Percentiles rank a stretch among this genome's conserved stretches.
Evolutionary conservation across 139 green algal species (phyloP).

Genomic region (Gonium pectorale): DNA sequence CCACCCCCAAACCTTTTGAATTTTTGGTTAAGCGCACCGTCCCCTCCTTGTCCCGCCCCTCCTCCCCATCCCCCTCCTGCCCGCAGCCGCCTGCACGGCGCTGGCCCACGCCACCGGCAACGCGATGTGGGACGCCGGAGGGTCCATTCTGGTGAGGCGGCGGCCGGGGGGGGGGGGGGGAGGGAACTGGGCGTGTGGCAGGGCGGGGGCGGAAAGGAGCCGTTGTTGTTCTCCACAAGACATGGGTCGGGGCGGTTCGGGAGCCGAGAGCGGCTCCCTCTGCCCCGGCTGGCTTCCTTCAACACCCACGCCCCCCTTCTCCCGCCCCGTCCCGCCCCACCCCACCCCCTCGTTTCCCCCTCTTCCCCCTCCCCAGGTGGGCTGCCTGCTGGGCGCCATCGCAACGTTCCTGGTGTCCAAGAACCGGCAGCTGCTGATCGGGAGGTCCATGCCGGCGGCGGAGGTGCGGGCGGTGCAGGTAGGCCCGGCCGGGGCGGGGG

Average conservation of each 20-base stretch:
- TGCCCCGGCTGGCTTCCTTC: too few species aligned
- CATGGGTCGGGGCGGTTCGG: too few species aligned
- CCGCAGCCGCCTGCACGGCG: conserved; percentile 45
- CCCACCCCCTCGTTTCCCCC: neutral
- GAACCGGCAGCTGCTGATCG: conserved; percentile 89
- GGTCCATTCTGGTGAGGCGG: conserved; percentile 79
- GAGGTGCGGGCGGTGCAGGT: conserved; percentile 57
- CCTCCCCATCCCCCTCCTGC: neutral
- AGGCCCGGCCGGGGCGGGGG: neutral
- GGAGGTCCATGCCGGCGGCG: conserved; percentile 71
- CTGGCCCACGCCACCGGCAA: conserved; percentile 62
- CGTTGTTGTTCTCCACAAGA: too few species aligned
- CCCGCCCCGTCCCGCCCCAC: neutral
- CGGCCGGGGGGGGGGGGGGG: too few species aligned
- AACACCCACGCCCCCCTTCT: neutral
- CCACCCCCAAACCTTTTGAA: too few species aligned
- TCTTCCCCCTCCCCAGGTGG: conserved; percentile 25
- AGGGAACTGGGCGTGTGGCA: too few species aligned
- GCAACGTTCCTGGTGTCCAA: conserved; percentile 88
- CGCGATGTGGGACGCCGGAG: conserved; percentile 86
- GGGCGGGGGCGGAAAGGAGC: too few species aligned
- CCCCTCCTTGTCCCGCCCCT: too few species aligned
- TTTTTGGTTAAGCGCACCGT: too few species aligned
- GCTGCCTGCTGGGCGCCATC: conserved; percentile 84
- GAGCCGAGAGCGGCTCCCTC: too few species aligned